Evolutionary conservation across 306 rosid genomes (phyloP), one percentile per base, ranked within the genome.

Genomic region (Arachis stenosperma): DNA sequence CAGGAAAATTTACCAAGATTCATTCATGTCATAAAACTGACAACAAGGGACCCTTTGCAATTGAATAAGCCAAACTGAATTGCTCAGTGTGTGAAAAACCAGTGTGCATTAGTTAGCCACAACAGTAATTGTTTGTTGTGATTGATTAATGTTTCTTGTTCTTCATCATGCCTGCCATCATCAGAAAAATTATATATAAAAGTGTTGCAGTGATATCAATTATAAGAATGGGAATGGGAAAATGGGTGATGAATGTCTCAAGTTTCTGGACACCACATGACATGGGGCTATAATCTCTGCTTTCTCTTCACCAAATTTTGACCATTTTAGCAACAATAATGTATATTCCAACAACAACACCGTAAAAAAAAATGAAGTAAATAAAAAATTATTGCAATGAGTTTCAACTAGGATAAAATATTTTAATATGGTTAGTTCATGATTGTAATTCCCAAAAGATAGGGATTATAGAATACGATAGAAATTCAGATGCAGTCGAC

Each of bases 81-180:
- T 48, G 54, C 54, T 39, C 55, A 73, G 14, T 60, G 67, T 48
- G n/a, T 73, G 27, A 22, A 22, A 22, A 22, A 22, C 67, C 82
- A 69, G 29, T 44, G 29, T 44, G 77, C 61, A 70, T 51, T 69
- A 64, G 59, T 81, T 76, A 76, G 65, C 70, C 61, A 60, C 29
- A 75, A 71, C 71, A 81, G 75, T 81, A 62, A 46, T 33, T 65
- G 77, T 60, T 81, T 71, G 83, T 63, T 81, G 64, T 76, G 58
- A 57, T 55, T 64, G 70, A 70, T 65, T 54, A 71, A 60, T 60
- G 29, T 66, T 50, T 47, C 42, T 47, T 44, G 13, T 48, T 46
- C 53, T n/a, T 60, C 66, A 60, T 48, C 17, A 40, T 36, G 68
- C 56, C 40, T 63, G 64, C 17, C 78, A 74, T 39, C 64, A 42